These are phyloP conservation scores for Candida caryicola DNA, from an alignment of 805 yeast genomes.

Conservation along the genomic window DNA sequence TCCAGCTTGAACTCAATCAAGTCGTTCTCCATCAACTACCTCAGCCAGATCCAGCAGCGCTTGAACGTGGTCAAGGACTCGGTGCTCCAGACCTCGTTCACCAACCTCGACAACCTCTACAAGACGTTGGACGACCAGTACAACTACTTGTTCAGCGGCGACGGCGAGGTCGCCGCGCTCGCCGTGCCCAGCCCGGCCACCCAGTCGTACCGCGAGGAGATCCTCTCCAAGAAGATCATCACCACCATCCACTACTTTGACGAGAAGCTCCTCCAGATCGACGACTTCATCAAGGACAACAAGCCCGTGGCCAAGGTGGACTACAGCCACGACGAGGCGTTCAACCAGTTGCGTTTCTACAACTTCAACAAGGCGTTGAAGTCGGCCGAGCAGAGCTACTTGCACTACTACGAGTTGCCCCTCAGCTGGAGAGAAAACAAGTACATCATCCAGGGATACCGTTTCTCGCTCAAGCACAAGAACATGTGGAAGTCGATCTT, in stretches of 20 bases:
- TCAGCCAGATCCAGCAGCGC: slow-evolving; percentile 35
- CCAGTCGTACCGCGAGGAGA: slow-evolving; percentile 19
- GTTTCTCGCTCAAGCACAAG: slow-evolving; percentile 66
- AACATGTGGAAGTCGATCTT: slow-evolving; percentile 61
- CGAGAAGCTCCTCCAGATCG: slow-evolving; percentile 38
- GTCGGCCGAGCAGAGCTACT: slow-evolving; percentile 53
- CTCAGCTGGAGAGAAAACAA: slow-evolving; percentile 92
- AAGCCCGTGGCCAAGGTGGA: slow-evolving; percentile 29
- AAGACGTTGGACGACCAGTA: slow-evolving; percentile 41
- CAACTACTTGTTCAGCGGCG: slow-evolving; percentile 31
- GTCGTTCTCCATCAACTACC: slow-evolving; percentile 29
- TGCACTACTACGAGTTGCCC: slow-evolving; percentile 86
- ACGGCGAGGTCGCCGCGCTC: slow-evolving; percentile 5
- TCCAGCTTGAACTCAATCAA: slow-evolving; percentile 29
- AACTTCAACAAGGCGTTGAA: slow-evolving; percentile 50
- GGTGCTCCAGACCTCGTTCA: slow-evolving; percentile 35
- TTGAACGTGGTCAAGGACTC: slow-evolving; percentile 33
- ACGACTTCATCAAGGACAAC: slow-evolving; percentile 32
- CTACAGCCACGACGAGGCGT: slow-evolving; percentile 25
- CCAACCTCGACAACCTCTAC: slow-evolving; percentile 39
- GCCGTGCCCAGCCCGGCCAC: slow-evolving; percentile 8
- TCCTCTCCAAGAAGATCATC: slow-evolving; percentile 36
- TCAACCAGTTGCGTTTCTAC: slow-evolving; percentile 33
- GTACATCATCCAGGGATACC: slow-evolving; percentile 77
- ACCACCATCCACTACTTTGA: slow-evolving; percentile 43